Base-by-base conservation (phyloP, 305 asterid genomes). In the Rubia peregrina region DNA sequence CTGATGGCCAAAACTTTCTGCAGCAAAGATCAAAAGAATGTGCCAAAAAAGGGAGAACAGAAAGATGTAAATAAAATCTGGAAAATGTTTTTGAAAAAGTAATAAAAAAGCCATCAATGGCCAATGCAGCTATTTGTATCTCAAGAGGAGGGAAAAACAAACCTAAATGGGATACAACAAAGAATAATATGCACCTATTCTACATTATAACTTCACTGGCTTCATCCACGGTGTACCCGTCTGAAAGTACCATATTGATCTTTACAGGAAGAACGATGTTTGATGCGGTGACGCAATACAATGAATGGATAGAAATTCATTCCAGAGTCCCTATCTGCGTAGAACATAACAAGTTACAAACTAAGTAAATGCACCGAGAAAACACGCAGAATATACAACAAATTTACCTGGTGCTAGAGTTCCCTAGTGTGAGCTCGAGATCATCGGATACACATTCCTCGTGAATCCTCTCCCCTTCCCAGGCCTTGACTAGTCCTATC, bases 401-500 rank as follows among this genome's bases (percentile, higher is more conserved):
- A n/a, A n/a, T 41, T 69, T 85, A 94, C 95, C 96, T 88, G 81
- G 98, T 90, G 75, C 72, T 83, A 56, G 97, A 79, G 83, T 88
- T 92, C 72, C 99, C 99, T 65, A 95, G 96, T 57, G 97, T 95
- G 68, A 95, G 95, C 85, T 90, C 97, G 19, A 95, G 99, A 71
- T 95, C 99, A 78, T 95, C 99, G 4, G 90, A 86, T 70, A 83
- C 89, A 75, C 98, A 91, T 71, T 94, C 99, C 48, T 94, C 99
- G 24, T 94, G 99, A 72, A 91, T 94, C 78, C 90, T 87, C 80
- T 94, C 99, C 14, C 98, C 99, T 86, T 91, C 97, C 99, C 99
- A 94, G 14, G 99, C 86, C 71, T 86, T 94, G 73, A 94, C 99
- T 41, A 94, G 73, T 51, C 97, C 97, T 77, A 61, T 83, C 21